phyloP scores from a whole-genome alignment of 108 stramenopile genomes.

The Fragilariopsis cylindrus region DNA sequence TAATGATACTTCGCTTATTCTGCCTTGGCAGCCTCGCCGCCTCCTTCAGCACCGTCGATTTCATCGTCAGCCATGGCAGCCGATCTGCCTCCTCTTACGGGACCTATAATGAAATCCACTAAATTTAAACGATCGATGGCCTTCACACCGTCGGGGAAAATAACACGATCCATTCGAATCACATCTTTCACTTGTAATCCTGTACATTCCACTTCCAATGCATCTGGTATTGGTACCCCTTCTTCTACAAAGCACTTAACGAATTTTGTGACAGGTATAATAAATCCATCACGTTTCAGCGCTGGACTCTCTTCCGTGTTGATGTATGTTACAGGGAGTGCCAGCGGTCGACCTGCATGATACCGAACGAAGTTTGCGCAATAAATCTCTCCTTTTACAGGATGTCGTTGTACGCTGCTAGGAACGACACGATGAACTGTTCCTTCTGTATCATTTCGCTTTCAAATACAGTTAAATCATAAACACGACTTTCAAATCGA shows the following conservation, averaged over 20 bases:
- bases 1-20: neutral
- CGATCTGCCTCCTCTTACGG: conserved; percentile 60
- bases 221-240: conserved; percentile 73
- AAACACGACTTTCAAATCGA: conserved; percentile 65
- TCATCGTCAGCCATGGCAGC: conserved; percentile 20
- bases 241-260: conserved; percentile 75
- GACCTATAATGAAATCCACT: conserved; percentile 50
- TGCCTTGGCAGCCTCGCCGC: neutral
- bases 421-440: conserved; percentile 76
- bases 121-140: conserved; percentile 41
- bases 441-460: conserved; percentile 51
- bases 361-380: conserved; percentile 81
- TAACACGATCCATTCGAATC: conserved; percentile 67
- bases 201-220: conserved; percentile 74
- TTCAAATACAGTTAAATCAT: conserved; percentile 71
- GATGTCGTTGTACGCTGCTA: conserved; percentile 69
- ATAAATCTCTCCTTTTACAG: conserved; percentile 65
- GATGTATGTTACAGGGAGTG: conserved; percentile 60
- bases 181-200: conserved; percentile 71
- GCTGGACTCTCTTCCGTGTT: conserved; percentile 82
- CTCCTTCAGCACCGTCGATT: neutral
- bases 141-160: conserved; percentile 74
- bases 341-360: conserved; percentile 68
- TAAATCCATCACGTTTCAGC: conserved; percentile 80
- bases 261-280: conserved; percentile 63